Conservation (phyloP, 129 eudicot genomes). For the Artemisia argyi region DNA sequence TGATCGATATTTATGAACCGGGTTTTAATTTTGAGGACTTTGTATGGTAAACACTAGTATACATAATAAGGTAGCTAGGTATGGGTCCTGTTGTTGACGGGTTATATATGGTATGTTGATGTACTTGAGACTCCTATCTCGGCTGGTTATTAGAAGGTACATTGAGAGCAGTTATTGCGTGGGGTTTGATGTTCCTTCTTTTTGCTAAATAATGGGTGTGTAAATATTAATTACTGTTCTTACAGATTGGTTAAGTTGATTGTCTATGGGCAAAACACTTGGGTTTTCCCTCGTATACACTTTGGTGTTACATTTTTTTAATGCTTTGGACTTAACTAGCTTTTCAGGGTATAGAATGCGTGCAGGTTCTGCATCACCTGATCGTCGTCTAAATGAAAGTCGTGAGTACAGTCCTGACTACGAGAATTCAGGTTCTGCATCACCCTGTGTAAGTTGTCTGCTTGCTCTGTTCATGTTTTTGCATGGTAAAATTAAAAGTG, state of each 20-base stretch:
- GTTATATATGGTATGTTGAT: constrained; percentile 13
- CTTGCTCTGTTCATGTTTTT: no score
- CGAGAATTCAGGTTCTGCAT: no score
- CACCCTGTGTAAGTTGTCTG: no score
- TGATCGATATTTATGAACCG: no score
- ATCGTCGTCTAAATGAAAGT: constrained; percentile 64
- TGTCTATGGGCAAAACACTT: no score
- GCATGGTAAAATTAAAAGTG: no score
- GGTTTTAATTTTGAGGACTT: constrained; percentile 14
- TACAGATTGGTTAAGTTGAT: no score
- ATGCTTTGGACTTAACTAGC: constrained; percentile 45
- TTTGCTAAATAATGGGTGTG: no score
- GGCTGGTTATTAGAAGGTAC: constrained; percentile 23
- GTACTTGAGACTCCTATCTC: constrained; percentile 16
- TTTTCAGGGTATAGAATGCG: constrained; percentile 93
- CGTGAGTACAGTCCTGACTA: constrained; percentile 79
- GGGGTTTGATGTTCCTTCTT: no score
- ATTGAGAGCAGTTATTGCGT: no score
- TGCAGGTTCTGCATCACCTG: constrained; percentile 88
- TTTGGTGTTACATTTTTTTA: constrained; percentile 34
- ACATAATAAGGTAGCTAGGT: constrained; percentile 17
- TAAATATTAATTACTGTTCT: no score
- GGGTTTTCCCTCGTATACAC: constrained; percentile 28
- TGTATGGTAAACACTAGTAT: constrained; percentile 27
- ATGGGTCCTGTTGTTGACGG: constrained; percentile 11